Evolutionary conservation across 108 stramenopile genomes (phyloP).

Genomic region (Nitzschia inconspicua): DNA sequence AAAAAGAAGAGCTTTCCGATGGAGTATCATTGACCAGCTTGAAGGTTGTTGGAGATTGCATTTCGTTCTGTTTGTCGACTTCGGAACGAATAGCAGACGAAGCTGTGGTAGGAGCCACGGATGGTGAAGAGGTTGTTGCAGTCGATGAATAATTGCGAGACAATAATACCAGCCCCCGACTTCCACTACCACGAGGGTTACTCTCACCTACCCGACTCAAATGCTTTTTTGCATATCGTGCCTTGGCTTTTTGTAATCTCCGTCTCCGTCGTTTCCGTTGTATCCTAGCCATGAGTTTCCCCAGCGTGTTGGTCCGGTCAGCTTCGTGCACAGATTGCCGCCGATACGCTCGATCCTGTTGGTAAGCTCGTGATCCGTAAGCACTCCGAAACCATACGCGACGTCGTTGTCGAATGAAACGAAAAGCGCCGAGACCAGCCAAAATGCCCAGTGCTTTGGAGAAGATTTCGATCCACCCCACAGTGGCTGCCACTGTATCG

Average conservation of each 20-base stretch:
- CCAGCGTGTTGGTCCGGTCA: constrained; percentile 40
- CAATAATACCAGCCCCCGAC: too few relatives aligned
- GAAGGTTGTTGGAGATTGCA: too few relatives aligned
- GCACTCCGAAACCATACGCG: constrained; percentile 65
- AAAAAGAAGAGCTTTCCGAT: too few relatives aligned
- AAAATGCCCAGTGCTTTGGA: background rate
- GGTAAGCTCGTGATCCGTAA: constrained; percentile 44
- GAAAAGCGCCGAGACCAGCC: constrained; percentile 50
- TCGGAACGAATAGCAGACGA: too few relatives aligned
- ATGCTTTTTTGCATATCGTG: constrained; percentile 49
- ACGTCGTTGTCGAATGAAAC: constrained; percentile 66
- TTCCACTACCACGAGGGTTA: too few relatives aligned
- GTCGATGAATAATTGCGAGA: too few relatives aligned
- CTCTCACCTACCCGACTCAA: too few relatives aligned
- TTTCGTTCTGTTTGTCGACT: too few relatives aligned
- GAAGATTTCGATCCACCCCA: background rate
- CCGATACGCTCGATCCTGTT: constrained; percentile 30
- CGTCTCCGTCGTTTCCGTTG: constrained; percentile 32
- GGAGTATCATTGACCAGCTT: too few relatives aligned
- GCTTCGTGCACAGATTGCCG: constrained; percentile 37
- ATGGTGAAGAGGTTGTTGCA: too few relatives aligned
- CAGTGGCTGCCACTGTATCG: background rate
- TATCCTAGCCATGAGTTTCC: constrained; percentile 5
- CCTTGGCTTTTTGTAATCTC: constrained; percentile 44
- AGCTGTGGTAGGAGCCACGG: too few relatives aligned